Base-by-base conservation (phyloP, 345 rosid species). In the Jatropha curcas region DNA sequence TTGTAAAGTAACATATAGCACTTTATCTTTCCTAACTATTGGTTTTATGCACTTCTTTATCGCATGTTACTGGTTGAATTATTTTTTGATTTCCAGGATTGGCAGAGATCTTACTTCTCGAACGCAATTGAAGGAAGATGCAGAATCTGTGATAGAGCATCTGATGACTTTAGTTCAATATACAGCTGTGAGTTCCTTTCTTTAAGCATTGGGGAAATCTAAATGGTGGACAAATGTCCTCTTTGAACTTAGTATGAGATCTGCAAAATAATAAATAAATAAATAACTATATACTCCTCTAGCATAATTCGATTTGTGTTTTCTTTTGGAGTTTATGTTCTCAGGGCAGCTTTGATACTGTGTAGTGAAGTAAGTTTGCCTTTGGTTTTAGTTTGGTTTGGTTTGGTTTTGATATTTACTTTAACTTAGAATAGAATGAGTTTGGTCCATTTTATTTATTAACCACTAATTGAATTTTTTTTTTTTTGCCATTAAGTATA, bases 71-170 rank as follows among this genome's bases (percentile, higher is more conserved):
- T 57, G 28, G 45, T 45, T 20, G 27, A 48, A 33, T 79, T 68
- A 62, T 71, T 81, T 10, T 79, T 82, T 91, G 81, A 89, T 82
- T 33, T 88, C 91, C 73, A 74, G 74, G 73, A 63, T 73, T 46
- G 63, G 70, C 60, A 31, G 73, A 65, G 96, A 88, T 76, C 81
- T 78, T 77, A 74, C 81, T 31, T 86, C 86, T 11, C 88, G 85
- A 79, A 88, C 74, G 82, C 83, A 86, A 72, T 76, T 91, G 86
- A 89, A 80, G 86, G 93, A 88, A 57, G 93, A 90, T 82, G 90
- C 99, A 55, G 91, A 86, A 72, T 75, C 82, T 60, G 80, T 81
- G 45, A 86, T 91, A 82, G 85, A 87, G 65, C 87, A 90, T 60
- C 76, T 96, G 57, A 85, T 88, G 96, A 79, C 82, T 69, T 80